Conservation (phyloP, 306 rosid species). For the Calophaca sinica region DNA sequence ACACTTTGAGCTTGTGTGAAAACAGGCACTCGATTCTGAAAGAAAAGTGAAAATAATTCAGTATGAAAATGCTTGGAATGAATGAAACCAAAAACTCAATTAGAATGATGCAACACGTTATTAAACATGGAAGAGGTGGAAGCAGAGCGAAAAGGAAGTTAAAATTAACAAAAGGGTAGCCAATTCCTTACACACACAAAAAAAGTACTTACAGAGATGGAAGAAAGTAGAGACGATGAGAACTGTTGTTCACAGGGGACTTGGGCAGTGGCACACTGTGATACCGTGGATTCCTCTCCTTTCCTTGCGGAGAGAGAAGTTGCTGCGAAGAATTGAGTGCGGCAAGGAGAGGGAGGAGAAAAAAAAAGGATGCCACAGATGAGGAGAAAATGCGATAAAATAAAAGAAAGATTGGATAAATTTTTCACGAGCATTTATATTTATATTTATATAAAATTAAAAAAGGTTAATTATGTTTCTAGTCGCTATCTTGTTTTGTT, state of each 20-base stretch:
- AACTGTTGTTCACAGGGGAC: background rate
- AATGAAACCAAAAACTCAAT: background rate
- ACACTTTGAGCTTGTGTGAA: constrained; percentile 7
- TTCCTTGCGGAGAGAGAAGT: background rate
- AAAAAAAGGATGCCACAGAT: background rate
- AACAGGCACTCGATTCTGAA: constrained; percentile 38
- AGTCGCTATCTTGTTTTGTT: too few species aligned
- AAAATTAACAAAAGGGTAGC: background rate
- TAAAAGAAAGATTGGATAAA: background rate
- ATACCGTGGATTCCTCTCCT: background rate
- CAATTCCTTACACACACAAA: background rate
- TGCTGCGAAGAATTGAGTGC: background rate
- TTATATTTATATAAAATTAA: too few species aligned
- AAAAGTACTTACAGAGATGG: background rate
- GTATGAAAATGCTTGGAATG: background rate
- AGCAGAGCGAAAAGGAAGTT: too few species aligned
- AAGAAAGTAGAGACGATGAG: background rate
- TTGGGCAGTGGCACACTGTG: background rate
- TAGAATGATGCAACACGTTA: background rate
- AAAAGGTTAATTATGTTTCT: too few species aligned
- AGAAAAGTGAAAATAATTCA: constrained; percentile 6
- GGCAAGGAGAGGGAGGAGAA: background rate
- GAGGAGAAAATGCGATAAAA: background rate
- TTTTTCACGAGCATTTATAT: too few species aligned
- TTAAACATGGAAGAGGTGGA: too few species aligned